These are phyloP conservation scores for Rhododendron molle DNA, from an alignment of 148 eudicot genomes.

Conservation along the genomic window DNA sequence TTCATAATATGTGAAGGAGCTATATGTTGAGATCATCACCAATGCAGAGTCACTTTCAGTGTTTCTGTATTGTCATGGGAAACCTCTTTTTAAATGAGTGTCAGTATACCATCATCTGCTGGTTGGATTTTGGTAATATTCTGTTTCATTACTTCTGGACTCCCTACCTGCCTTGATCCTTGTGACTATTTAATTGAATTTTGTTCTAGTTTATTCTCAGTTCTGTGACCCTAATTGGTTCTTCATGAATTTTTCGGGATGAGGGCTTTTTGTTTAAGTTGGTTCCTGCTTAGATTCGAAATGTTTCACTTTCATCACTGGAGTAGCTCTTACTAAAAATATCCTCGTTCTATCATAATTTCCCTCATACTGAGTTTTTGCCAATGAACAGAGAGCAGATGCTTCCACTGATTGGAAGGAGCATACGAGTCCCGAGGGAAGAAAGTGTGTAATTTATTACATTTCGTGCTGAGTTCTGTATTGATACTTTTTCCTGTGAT, in stretches of 20 bases:
- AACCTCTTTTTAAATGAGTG: neutral
- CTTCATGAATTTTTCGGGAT: neutral
- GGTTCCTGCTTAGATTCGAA: neutral
- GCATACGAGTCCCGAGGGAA: slow-evolving; percentile 65
- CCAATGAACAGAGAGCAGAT: slow-evolving; percentile 76
- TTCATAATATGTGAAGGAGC: neutral
- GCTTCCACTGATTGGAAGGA: slow-evolving; percentile 97
- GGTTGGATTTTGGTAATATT: neutral
- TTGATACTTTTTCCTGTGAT: neutral
- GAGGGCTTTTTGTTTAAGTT: neutral
- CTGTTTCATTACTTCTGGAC: neutral
- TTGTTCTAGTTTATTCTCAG: slow-evolving; percentile 1
- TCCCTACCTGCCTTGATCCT: neutral
- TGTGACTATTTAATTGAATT: neutral
- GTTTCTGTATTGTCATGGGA: slow-evolving; percentile 1
- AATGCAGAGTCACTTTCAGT: neutral
- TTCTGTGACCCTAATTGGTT: neutral
- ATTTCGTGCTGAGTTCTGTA: slow-evolving; percentile 4
- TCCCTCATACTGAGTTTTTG: slow-evolving; percentile 18
- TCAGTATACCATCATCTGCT: too few relatives aligned
- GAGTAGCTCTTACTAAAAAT: neutral
- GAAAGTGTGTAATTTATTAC: slow-evolving; percentile 46
- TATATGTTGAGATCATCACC: neutral
- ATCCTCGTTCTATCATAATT: slow-evolving; percentile 5
- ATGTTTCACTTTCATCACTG: neutral